Base-by-base conservation (phyloP, 1,139 yeast species). In the Yamadazyma trypodendri region DNA sequence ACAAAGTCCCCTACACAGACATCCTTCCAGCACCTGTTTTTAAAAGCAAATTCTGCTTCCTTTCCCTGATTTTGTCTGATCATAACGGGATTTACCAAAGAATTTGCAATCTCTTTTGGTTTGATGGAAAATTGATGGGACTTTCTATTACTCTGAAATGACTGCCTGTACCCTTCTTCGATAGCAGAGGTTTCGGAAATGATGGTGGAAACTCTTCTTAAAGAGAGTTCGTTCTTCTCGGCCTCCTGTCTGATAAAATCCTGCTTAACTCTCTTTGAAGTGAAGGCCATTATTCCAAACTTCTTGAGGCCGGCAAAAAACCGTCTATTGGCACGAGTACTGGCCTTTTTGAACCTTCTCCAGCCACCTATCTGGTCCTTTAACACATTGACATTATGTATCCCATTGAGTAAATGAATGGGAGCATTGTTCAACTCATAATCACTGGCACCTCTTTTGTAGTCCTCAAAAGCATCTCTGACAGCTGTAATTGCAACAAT, bases 381-480 rank as follows among this genome's bases (percentile, higher is more conserved):
- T n/a, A 77, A 65, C n/a, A 84, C 88, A 55, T 92, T 92, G 24
- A 77, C 77, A 60, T 92, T 92, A 30, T 72, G 68, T 43, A 86
- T 61, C 22, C 95, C 92, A 29, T 65, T 61, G 30, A 92, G 65
- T 37, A 87, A 71, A 58, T 87, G 95, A 2, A 95, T 86, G 13
- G 84, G 79, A 7, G 90, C 84, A 57, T 92, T 90, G 57, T 92
- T 92, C 48, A 92, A 79, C 52, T 90, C 95, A 48, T 80, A 64
- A 61, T 92, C 98, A 47, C 84, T 72, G 3, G 76, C 64, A 0
- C 88, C 82, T 58, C 98, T 78, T 52, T 94, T 77, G 41, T 88
- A 90, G 63, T 92, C 98, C 61, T 92, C 98, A 46, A 92, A 72
- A 1, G 95, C 97, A 64, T 92, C 98, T 58, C 90, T 90, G 45